Base-by-base conservation (phyloP, 1,139 yeast species). In the Magnusiomyces suaveolens region DNA sequence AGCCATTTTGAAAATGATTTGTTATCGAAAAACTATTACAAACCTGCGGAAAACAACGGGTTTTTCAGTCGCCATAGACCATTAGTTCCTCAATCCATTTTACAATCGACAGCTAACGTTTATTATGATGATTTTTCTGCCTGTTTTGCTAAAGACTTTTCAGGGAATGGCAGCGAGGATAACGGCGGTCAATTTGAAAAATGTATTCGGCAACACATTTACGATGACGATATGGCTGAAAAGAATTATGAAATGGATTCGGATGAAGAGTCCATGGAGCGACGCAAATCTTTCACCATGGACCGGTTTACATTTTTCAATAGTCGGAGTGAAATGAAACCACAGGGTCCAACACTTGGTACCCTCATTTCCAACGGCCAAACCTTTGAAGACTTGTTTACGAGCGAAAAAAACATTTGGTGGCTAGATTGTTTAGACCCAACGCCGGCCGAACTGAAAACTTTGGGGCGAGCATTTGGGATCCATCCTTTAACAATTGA, bases 401-500 rank as follows among this genome's bases (percentile, higher is more conserved):
- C 76, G 53, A 73, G 75, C 46, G 76, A 78, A n/a, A 81, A 80
- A 53, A 81, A 84, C 1, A 71, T 76, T 29, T 74, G 78, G 78
- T 92, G 97, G 97, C 75, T 92, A 10, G 97, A 92, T 68, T 87
- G 94, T 33, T 74, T 87, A 56, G 85, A 89, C 63, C 98, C 98
- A 1, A 86, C 96, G 0, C 97, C 90, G 63, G 94, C 85, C 59
- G 98, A 92, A 68, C 89, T 92, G 95, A 88, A 87, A 66, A 90
- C 87, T 0, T 64, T 92, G 14, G 82, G 95, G 24, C 88, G 88
- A 64, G 84, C 97, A 0, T 90, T 90, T 70, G 95, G 95, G 0
- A 87, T 90, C 59, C 97, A 90, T 69, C 97, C 97, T 0, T 78
- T 90, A 65, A 92, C 98, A 0, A 86, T 96, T 0, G 98, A 92